Base-by-base conservation (phyloP, 345 rosid genomes). In the Eucalyptus erythrocorys region DNA sequence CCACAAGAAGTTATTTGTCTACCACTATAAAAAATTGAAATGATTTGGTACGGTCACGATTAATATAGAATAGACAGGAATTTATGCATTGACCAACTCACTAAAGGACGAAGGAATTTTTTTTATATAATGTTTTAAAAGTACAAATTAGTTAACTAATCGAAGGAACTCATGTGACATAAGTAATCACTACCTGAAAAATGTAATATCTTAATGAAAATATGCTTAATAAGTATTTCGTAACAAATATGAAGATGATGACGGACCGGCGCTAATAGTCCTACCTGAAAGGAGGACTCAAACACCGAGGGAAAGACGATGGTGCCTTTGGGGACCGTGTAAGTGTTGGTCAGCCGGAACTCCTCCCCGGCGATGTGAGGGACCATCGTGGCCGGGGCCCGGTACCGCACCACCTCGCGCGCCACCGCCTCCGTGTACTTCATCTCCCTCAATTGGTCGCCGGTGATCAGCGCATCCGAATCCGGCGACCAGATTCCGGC, bases 391-490 rank as follows among this genome's bases (percentile, higher is more conserved):
- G 99, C 99, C 45, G 99, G 99, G 0, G 99, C 84, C 0, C 99
- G 90, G 91, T 89, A 95, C 86, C 99, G 90, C 6, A 97, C 34
- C 3, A 97, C 97, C 89, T 97, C 99, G 64, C 97, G 99, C 68
- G 98, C 99, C 86, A 97, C 99, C 48, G 95, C 91, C 82, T 92
- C 95, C 71, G 99, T 96, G 93, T 95, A 97, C 88, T 90, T 94
- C 99, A 97, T 94, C 76, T 94, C 94, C 88, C 95, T 91, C 6
- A 97, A 50, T 88, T 94, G 95, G 8, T 95, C 97, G 6, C 92
- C 91, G 9, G 94, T 94, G 48, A 97, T 96, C 57, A 96, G 64
- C 4, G 12, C 11, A 85, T 94, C 92, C 7, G 95, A 93, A 86
- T 94, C 99, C 79, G 96, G 96, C 26, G 98, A 94, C 99, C 99